Evolutionary conservation across 108 stramenopile species (phyloP), one percentile per base, ranked within the genome.

Genomic region (Seminavis robusta): DNA sequence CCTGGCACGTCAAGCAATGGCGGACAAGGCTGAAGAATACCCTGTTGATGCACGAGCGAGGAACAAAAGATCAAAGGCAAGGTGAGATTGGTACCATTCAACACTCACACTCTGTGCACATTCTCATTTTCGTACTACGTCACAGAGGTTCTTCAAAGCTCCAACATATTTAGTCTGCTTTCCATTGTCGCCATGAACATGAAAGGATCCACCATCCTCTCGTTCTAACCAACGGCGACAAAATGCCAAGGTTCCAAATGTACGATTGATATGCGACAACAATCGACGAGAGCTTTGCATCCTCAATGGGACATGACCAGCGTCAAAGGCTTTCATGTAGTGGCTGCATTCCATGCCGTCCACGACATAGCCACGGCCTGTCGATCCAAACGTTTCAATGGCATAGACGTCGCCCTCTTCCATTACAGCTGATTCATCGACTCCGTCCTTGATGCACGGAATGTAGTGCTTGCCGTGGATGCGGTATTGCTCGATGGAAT

Each of bases 221-320:
- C 98, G 81, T 70, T 99, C 98, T 36, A 99, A 74, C 98, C 98
- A 99, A 39, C 98, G 73, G 23, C 97, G 84, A 71, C 98, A 99
- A 74, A 98, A 99, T 15, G 97, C 95, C 40, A 99, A 82, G 0
- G 98, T 98, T 4, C 94, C 96, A 73, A 99, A 99, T 27, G 98
- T 99, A 73, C 95, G 95, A 83, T 98, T 98, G 74, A 99, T 98
- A 65, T 99, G 98, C 25, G 63, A 66, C 63, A 99, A 76, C 13
- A 99, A 71, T 52, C 85, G 75, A 65, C 95, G 95, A 45, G 97
- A 73, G 9, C 86, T 71, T 13, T 87, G 89, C 74, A 99, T 74
- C 16, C 97, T 84, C 30, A 99, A 63, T 6, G 98, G 96, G 4
- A 97, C 91, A 52, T 94, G 97, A 19, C 95, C 97, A 42, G 92